Percentiles rank a stretch among this genome's conserved stretches.
Conservation (phyloP, 441 rosid genomes). For the Syzygium malaccense region DNA sequence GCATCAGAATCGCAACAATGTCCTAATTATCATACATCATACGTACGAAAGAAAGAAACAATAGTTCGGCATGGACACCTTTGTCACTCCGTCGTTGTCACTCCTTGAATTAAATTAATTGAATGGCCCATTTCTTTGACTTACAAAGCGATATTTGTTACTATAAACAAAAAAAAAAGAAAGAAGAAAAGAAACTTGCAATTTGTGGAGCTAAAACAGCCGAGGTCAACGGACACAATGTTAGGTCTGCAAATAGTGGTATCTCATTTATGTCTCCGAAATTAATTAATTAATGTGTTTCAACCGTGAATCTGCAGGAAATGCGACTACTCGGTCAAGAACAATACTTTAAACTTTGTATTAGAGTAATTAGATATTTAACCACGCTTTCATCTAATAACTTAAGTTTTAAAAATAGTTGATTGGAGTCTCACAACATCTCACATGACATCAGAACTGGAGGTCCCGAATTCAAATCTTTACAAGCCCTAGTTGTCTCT, state of each 20-base stretch:
- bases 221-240: not conserved
- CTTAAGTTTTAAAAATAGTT: too few relatives aligned
- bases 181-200: not conserved
- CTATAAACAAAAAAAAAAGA: not conserved
- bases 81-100: not conserved
- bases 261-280: too few relatives aligned
- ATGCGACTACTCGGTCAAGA: not conserved
- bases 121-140: not conserved
- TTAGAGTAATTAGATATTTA: too few relatives aligned
- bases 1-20: not conserved
- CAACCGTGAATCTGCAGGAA: not conserved
- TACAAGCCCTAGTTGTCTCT: too few relatives aligned
- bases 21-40: not conserved
- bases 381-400: too few relatives aligned
- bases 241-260: not conserved
- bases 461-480: too few relatives aligned
- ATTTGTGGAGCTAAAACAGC: not conserved
- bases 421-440: too few relatives aligned
- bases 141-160: not conserved
- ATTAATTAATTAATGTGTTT: not conserved
- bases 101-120: not conserved
- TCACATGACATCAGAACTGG: too few relatives aligned
- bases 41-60: not conserved
- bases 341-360: not conserved
- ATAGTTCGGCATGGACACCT: too few relatives aligned